Evolutionary conservation across 2,329 filamentous ascomycete species (phyloP), one percentile per base, ranked within the genome.

Genomic region (Nemania sp.): DNA sequence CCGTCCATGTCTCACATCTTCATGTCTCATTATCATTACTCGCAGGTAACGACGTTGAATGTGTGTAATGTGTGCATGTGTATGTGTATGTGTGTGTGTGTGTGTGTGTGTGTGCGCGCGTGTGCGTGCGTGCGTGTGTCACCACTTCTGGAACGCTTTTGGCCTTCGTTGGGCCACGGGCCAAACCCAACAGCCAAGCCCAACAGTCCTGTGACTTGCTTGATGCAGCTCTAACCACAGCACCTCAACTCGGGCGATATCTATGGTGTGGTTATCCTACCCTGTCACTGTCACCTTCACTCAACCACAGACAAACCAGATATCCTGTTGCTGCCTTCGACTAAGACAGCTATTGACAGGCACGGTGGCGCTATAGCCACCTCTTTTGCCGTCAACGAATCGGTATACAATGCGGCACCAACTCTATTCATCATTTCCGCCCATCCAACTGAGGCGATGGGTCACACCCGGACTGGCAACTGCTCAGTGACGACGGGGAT

Each of bases 391-490:
- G 51, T 42, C 32, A 45, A 47, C 60, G 55, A 62, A 62, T 62
- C 60, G 60, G 60, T 59, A 55, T 29, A 32, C 34, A 50, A 59
- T 52, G 60, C 60, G 59, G 60, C 17, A 54, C 51, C 60, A 62
- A 59, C 59, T 55, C 25, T 55, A 43, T 59, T 46, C 54, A 47
- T 49, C 47, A 49, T 51, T n/a, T 47, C 50, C 40, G 55, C 55
- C 51, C 56, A 45, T 54, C 50, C 32, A 55, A 57, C 29, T 59
- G 60, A 62, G 50, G 48, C 52, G 55, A 54, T 58, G 55, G 60
- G 60, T 62, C 55, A 59, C 60, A 62, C 51, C 42, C 51, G 56
- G 55, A 54, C 60, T 59, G 59, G 56, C 60, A 62, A 55, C 54
- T 46, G 51, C 51, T 45, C 55, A 54, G 60, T 52, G 51, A 52